Evolutionary conservation across 2,329 filamentous ascomycete species (phyloP).

Genomic region (Dryadomyces quercus-mongolicae): DNA sequence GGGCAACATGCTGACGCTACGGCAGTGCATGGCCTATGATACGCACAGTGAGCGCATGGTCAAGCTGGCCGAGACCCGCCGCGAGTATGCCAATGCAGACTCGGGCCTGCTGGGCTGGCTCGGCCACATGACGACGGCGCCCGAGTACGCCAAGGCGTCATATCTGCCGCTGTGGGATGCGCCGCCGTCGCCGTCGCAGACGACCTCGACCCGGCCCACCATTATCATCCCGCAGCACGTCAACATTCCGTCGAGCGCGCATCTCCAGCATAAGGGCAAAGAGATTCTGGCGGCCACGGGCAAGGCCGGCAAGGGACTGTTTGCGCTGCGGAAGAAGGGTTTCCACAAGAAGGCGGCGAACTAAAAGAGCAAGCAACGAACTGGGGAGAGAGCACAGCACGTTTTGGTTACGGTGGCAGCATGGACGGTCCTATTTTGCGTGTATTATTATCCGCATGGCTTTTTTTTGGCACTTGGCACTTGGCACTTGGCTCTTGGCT

Average conservation of each 20-base stretch:
- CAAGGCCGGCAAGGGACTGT: constrained; percentile 79
- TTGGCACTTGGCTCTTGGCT: too few relatives aligned
- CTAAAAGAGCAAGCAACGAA: too few relatives aligned
- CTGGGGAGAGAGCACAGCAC: neutral
- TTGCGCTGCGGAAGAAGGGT: constrained; percentile 81
- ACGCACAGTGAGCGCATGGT: constrained; percentile 56
- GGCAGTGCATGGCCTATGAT: constrained; percentile 63
- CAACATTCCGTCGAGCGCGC: constrained; percentile 39
- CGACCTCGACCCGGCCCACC: constrained; percentile 21
- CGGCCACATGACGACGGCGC: constrained; percentile 27
- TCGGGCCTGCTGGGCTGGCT: constrained; percentile 59
- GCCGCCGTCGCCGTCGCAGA: constrained; percentile 19
- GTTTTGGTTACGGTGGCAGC: too few relatives aligned
- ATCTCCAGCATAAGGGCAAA: constrained; percentile 75
- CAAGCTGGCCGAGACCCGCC: constrained; percentile 60
- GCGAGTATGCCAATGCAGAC: constrained; percentile 58
- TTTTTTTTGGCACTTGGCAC: too few relatives aligned
- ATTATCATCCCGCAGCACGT: constrained; percentile 21
- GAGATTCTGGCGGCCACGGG: constrained; percentile 78
- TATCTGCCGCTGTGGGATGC: constrained; percentile 13
- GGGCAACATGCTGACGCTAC: constrained; percentile 17
- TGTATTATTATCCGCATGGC: too few relatives aligned
- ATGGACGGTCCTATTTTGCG: too few relatives aligned
- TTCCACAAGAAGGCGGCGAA: constrained; percentile 28
- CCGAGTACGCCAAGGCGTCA: constrained; percentile 32